phyloP scores from a whole-genome alignment of 108 stramenopile genomes.

The Pseudonitzschia multistriata region DNA sequence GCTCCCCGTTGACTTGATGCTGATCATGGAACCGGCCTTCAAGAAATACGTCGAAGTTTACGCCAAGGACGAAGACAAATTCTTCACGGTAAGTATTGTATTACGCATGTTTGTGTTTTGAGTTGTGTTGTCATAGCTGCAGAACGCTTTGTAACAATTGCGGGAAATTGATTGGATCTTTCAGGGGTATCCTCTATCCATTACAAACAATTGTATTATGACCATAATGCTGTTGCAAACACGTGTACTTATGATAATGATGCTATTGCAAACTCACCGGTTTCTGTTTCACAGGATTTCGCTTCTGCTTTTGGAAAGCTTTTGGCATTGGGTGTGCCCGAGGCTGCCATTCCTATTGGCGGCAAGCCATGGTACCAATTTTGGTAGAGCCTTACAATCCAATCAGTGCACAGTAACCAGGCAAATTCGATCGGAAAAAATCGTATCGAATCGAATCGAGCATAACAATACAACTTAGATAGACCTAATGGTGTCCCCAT shows the following conservation, averaged over 20 bases:
- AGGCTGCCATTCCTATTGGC: conserved; percentile 31
- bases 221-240: too few species aligned
- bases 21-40: conserved; percentile 85
- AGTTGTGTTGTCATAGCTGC: not conserved
- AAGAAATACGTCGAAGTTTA: conserved; percentile 84
- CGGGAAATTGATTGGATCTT: not conserved
- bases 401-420: not conserved
- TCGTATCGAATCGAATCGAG: too few species aligned
- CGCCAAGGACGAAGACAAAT: conserved; percentile 90
- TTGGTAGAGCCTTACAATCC: conserved; percentile 37
- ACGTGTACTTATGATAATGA: too few species aligned
- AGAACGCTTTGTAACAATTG: not conserved
- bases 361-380: conserved; percentile 77
- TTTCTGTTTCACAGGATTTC: conserved; percentile 49
- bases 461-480: too few species aligned
- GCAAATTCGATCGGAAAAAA: too few species aligned
- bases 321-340: conserved; percentile 76
- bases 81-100: conserved; percentile 52
- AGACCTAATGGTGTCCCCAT: too few species aligned
- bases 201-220: too few species aligned
- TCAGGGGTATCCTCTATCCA: not conserved
- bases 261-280: not conserved
- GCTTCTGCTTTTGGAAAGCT: conserved; percentile 80
- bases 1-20: conserved; percentile 82
- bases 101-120: not conserved